Conservation (phyloP, 225 moss, liverwort and hornwort genomes). For the Takakia lepidozioides region DNA sequence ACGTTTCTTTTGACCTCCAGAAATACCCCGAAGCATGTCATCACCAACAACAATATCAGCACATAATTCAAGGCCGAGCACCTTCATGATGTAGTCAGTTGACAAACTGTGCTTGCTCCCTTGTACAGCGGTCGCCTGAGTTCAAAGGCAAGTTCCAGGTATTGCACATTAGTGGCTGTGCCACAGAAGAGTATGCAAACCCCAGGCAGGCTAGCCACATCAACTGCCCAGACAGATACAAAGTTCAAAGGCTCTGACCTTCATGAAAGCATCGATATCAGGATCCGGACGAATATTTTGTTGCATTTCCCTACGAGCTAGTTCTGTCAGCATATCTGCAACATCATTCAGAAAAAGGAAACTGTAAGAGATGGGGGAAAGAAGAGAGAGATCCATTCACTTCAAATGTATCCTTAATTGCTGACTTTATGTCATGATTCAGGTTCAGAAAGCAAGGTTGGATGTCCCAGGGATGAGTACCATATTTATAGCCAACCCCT, state of each 20-base stretch:
- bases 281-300: constrained; percentile 60
- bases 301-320: constrained; percentile 70
- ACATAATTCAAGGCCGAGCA: constrained; percentile 79
- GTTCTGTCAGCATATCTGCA: constrained; percentile 66
- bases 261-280: constrained; percentile 86
- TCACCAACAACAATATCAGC: constrained; percentile 83
- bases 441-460: no score
- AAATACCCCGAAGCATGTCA: constrained; percentile 87
- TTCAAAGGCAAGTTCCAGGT: no score
- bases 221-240: no score
- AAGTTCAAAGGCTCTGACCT: constrained; percentile 40
- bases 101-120: constrained; percentile 55
- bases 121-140: constrained; percentile 40
- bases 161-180: no score
- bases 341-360: no score
- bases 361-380: no score
- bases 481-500: constrained; percentile 69
- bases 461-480: constrained; percentile 10
- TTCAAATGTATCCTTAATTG: no score
- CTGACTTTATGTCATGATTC: no score
- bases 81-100: constrained; percentile 81
- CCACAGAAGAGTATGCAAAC: no score
- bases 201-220: no score
- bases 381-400: no score
- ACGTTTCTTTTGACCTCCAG: constrained; percentile 88